phyloP scores from a whole-genome alignment of 192 early-diverging fungal genomes.

The Backusella liffmaniae region DNA sequence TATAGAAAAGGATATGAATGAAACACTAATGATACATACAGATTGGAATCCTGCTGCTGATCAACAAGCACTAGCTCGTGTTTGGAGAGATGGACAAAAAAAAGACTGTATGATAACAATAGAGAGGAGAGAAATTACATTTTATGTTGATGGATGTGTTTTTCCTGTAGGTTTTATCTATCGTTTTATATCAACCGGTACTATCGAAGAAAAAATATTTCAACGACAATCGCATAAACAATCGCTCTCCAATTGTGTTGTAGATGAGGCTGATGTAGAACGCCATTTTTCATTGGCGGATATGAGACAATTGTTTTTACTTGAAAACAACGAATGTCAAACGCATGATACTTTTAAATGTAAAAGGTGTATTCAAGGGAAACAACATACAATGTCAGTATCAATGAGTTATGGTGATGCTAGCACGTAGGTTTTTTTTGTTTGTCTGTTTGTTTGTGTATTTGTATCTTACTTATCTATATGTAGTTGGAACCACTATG shows the following conservation, averaged over 20 bases:
- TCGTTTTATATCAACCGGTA: slow-evolving; percentile 92
- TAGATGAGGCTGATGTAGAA: slow-evolving; percentile 94
- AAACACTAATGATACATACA: slow-evolving; percentile 61
- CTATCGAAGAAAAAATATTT: slow-evolving; percentile 99
- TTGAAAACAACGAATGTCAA: slow-evolving; percentile 76
- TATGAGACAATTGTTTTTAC: slow-evolving; percentile 87
- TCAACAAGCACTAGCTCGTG: slow-evolving; percentile 85
- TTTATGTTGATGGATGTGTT: background rate
- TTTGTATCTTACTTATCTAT: background rate
- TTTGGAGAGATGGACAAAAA: slow-evolving; percentile 88
- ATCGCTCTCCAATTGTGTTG: slow-evolving; percentile 88
- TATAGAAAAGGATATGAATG: background rate
- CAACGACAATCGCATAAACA: slow-evolving; percentile 88
- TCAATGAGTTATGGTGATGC: slow-evolving; percentile 77
- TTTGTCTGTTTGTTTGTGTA: background rate
- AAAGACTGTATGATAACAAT: slow-evolving; percentile 53
- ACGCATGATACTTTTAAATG: slow-evolving; percentile 99
- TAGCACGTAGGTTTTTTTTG: slow-evolving; percentile 47
- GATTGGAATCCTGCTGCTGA: slow-evolving; percentile 98
- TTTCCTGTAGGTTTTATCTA: slow-evolving; percentile 82
- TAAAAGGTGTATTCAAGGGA: slow-evolving; percentile 79
- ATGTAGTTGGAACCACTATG: slow-evolving; percentile 74
- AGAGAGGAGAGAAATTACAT: background rate
- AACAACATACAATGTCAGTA: slow-evolving; percentile 63
- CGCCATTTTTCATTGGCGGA: slow-evolving; percentile 91